Percentiles rank a stretch among this genome's conserved stretches.
Conservation (phyloP, 805 yeast species). For the Candida mattraensis region DNA sequence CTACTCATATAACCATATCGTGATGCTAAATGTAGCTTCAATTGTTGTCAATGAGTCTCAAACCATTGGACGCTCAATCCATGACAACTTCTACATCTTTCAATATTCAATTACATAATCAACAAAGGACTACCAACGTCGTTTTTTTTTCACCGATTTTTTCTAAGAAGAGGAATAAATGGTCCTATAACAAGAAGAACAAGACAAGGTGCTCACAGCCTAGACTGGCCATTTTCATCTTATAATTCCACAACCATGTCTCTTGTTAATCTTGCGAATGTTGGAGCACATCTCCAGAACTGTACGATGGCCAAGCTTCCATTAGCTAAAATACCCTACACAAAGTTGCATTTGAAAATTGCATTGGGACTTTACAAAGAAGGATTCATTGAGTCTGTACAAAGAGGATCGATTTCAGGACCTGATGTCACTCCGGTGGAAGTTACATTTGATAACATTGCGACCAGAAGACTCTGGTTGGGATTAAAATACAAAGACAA, state of each 20-base stretch:
- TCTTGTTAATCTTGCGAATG: conserved; percentile 76
- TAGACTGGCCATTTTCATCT: too few species aligned
- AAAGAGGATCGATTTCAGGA: conserved; percentile 79
- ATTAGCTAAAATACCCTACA: conserved; percentile 78
- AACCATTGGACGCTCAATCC: too few species aligned
- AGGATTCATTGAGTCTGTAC: conserved; percentile 83
- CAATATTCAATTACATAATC: too few species aligned
- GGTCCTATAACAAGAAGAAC: too few species aligned
- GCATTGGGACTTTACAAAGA: conserved; percentile 85
- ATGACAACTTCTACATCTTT: too few species aligned
- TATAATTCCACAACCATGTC: conserved; percentile 66
- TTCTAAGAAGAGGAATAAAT: too few species aligned
- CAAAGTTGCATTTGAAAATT: conserved; percentile 78
- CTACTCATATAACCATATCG: too few species aligned
- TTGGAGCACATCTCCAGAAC: conserved; percentile 88
- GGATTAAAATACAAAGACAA: conserved; percentile 85
- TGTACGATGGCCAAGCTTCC: conserved; percentile 74
- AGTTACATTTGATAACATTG: conserved; percentile 81
- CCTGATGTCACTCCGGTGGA: conserved; percentile 78
- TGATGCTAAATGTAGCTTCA: too few species aligned
- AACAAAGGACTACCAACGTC: too few species aligned
- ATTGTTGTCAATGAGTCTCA: too few species aligned
- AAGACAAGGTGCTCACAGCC: too few species aligned
- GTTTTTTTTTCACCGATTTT: too few species aligned
- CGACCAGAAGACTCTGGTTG: conserved; percentile 87